phyloP scores from a whole-genome alignment of 805 yeast genomes.

The Starmerella geochares region DNA sequence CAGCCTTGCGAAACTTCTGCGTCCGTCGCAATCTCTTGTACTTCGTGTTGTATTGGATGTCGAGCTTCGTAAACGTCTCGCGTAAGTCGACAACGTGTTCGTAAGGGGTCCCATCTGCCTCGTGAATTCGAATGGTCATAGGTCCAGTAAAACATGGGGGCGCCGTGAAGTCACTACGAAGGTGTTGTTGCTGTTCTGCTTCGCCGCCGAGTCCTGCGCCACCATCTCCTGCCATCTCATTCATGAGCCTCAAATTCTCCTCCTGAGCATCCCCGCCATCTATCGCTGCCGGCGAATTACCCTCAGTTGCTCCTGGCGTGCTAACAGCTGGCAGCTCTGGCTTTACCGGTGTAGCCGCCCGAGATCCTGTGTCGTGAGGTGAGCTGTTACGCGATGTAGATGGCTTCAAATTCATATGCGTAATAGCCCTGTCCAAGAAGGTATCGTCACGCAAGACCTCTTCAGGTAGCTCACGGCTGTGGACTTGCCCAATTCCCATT shows the following conservation, averaged over 20 bases:
- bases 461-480: slow-evolving; percentile 35
- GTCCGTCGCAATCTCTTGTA: slow-evolving; percentile 70
- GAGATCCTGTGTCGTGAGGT: background rate
- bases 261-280: background rate
- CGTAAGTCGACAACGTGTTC: slow-evolving; percentile 91
- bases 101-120: slow-evolving; percentile 96
- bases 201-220: background rate
- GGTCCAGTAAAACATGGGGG: slow-evolving; percentile 53
- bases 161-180: slow-evolving; percentile 9
- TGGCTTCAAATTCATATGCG: slow-evolving; percentile 22
- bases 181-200: background rate
- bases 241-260: slow-evolving; percentile 8
- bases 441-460: slow-evolving; percentile 31
- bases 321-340: background rate
- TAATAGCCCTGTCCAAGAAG: slow-evolving; percentile 36
- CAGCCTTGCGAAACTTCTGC: slow-evolving; percentile 35
- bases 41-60: slow-evolving; percentile 90
- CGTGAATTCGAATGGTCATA: slow-evolving; percentile 93
- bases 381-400: slow-evolving; percentile 26
- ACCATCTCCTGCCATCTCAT: slow-evolving; percentile 6
- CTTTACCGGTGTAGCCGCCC: slow-evolving; percentile 27
- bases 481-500: slow-evolving; percentile 87
- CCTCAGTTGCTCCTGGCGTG: background rate
- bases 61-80: slow-evolving; percentile 74
- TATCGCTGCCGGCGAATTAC: background rate